Evolutionary conservation across 495 filamentous ascomycete genomes (phyloP), one percentile per base, ranked within the genome.

Genomic region (Polyplosphaeria fusca): DNA sequence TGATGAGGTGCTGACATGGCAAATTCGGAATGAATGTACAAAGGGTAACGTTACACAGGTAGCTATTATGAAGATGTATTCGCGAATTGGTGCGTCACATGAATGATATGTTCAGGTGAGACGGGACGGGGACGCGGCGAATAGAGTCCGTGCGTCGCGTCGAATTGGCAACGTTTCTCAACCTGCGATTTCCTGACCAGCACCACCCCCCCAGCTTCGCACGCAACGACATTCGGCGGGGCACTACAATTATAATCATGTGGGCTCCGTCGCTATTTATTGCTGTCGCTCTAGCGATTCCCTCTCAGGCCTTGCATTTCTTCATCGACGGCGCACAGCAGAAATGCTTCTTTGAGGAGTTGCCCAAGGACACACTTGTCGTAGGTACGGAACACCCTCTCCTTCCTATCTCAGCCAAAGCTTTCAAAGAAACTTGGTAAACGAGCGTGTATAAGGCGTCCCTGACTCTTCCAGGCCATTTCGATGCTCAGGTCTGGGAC

Each of bases 271-370:
- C 58, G 11, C 37, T 66, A 19, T 27, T 61, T 19, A 16, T 59
- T 25, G 48, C 55, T 56, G 67, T 64, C 12, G 50, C 60, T 19
- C 64, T 83, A 12, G 67, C 82, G 16, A 47, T 78, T 14, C 86
- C 85, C 23, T 81, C 84, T 43, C 84, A 89, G 59, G 90, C 89
- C 35, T 82, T 98, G 52, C 91, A 95, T 82, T 96, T 98, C 81
- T 96, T 88, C 78, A 84, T 97, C 71, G 91, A 97, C 67, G 87
- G 86, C 61, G 79, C 82, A 14, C 75, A 77, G 61, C 81, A 85
- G 60, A 90, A 88, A 70, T 98, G 93, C 74, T 97, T 98, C 84
- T 96, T 87, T 75, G 93, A 98, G 77, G 94, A 97, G 73, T 82
- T 98, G 41, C 94, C 91, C 44, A 96, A 97, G 76, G 94, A 96